phyloP scores from a whole-genome alignment of 768 basidiomycete species.

The Lentinula boryana region DNA sequence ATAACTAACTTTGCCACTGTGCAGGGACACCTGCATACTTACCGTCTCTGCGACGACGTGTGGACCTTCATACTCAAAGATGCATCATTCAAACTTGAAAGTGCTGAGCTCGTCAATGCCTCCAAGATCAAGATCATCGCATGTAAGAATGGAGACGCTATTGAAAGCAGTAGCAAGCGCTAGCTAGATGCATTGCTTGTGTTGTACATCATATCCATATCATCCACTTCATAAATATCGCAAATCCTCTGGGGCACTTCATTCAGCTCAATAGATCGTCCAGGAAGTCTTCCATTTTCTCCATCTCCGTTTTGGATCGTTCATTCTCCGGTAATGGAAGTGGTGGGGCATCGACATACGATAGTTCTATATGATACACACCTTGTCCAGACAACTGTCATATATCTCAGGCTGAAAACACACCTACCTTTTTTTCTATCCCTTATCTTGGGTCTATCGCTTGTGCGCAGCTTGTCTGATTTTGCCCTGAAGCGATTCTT shows the following conservation, averaged over 20 bases:
- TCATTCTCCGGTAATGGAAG: conserved; percentile 10
- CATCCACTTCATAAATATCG: too few relatives aligned
- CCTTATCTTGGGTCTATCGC: conserved; percentile 24
- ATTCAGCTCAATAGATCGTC: conserved; percentile 7
- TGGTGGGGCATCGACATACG: conserved; percentile 16
- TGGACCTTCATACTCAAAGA: conserved; percentile 99
- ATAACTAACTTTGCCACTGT: conserved; percentile 7
- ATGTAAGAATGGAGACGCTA: conserved; percentile 91
- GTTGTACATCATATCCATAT: too few relatives aligned
- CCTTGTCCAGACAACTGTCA: neutral
- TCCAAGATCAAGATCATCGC: conserved; percentile 95
- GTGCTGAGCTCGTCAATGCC: conserved; percentile 67
- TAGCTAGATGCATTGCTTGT: too few relatives aligned
- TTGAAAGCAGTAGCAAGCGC: conserved; percentile 32
- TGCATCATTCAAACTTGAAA: conserved; percentile 93
- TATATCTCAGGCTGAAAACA: neutral
- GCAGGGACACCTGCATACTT: conserved; percentile 88
- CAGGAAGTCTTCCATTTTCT: conserved; percentile 13
- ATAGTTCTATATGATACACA: neutral
- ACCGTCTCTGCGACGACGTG: conserved; percentile 91
- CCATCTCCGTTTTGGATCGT: conserved; percentile 6
- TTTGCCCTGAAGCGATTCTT: conserved; percentile 55
- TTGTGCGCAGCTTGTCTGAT: conserved; percentile 35
- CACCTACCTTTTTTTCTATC: conserved; percentile 31
- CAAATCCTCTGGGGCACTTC: neutral